phyloP scores from a whole-genome alignment of 352 stramenopile genomes.

The Phytophthora citrophthora region DNA sequence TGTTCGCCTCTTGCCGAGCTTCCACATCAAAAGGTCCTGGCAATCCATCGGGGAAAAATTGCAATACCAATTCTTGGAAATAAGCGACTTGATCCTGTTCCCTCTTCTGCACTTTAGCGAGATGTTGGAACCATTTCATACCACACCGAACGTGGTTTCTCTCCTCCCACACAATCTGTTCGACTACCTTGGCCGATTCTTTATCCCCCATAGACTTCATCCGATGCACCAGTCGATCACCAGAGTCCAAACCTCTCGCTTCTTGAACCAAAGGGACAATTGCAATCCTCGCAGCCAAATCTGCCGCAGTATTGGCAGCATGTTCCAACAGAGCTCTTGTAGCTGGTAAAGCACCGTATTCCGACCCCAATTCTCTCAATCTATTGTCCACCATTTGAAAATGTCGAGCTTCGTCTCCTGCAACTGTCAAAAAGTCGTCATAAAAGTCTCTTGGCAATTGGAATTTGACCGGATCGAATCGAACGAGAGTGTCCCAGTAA shows the following conservation, averaged over 20 bases:
- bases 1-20: conserved; percentile 68
- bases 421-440: conserved; percentile 74
- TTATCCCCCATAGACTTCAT: conserved; percentile 76
- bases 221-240: conserved; percentile 73
- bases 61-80: conserved; percentile 83
- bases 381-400: conserved; percentile 79
- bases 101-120: conserved; percentile 39
- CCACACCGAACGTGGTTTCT: conserved; percentile 75
- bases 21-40: conserved; percentile 83
- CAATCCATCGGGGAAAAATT: conserved; percentile 79
- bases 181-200: conserved; percentile 66
- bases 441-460: conserved; percentile 69
- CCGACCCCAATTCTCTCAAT: conserved; percentile 58
- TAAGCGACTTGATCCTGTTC: conserved; percentile 60
- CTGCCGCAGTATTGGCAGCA: conserved; percentile 68
- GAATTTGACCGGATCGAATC: conserved; percentile 66
- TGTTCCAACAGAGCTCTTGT: conserved; percentile 76
- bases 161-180: conserved; percentile 85
- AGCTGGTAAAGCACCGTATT: conserved; percentile 72
- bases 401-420: conserved; percentile 79
- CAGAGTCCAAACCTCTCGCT: conserved; percentile 78
- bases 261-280: conserved; percentile 87
- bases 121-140: conserved; percentile 86
- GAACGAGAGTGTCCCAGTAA: conserved; percentile 88
- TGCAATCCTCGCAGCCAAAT: conserved; percentile 74